These are phyloP conservation scores for Dendrobium nobile DNA, from an alignment of 106 monocot species.

Conservation along the genomic window DNA sequence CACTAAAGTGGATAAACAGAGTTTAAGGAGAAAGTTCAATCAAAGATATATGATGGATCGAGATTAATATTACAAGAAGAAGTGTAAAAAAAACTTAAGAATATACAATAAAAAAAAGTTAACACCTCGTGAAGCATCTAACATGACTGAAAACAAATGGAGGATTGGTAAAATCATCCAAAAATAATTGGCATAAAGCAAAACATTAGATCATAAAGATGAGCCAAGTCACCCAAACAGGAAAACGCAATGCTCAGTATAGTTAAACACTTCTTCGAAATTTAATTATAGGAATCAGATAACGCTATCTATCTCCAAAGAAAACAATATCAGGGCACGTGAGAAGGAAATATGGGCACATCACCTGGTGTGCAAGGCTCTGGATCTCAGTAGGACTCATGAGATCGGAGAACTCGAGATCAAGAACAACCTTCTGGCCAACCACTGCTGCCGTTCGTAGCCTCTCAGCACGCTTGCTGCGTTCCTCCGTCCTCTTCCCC, in stretches of 20 bases:
- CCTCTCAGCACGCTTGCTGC: slow-evolving; percentile 32
- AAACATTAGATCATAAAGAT: no score
- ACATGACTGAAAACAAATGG: no score
- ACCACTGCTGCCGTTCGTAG: slow-evolving; percentile 34
- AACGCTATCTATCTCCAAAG: background rate
- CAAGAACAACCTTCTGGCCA: slow-evolving; percentile 61
- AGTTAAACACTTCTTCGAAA: background rate
- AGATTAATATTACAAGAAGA: no score
- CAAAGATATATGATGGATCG: no score
- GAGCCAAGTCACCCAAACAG: background rate
- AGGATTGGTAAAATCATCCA: no score
- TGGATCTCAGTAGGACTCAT: slow-evolving; percentile 76
- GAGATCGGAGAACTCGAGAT: slow-evolving; percentile 66
- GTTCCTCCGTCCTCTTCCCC: slow-evolving; percentile 42
- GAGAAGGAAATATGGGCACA: background rate
- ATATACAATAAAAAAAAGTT: no score
- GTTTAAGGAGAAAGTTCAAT: no score
- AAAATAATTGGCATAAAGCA: no score
- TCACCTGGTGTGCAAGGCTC: slow-evolving; percentile 85
- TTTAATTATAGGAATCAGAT: background rate
- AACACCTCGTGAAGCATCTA: no score
- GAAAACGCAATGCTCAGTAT: background rate
- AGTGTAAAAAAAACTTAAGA: no score
- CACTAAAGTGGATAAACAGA: no score
- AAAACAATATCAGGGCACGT: background rate